phyloP scores from a whole-genome alignment of 176 grass and related monocot species.

The Bolboschoenus planiculmis region DNA sequence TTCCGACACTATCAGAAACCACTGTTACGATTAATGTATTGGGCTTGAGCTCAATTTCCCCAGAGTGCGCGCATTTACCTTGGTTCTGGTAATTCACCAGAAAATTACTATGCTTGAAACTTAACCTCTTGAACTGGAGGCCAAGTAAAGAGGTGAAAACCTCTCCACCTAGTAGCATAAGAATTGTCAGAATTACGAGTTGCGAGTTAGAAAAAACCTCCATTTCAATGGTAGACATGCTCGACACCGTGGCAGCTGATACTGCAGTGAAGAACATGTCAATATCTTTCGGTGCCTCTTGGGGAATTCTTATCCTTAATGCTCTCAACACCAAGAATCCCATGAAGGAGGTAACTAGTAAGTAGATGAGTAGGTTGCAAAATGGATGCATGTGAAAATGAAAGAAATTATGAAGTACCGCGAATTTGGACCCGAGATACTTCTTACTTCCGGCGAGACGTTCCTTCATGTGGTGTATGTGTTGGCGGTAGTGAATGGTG shows the following conservation, averaged over 20 bases:
- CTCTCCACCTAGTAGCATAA: constrained; percentile 56
- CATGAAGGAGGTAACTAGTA: constrained; percentile 10
- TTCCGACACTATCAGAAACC: neutral
- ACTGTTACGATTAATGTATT: neutral
- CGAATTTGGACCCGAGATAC: too few species aligned
- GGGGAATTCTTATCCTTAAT: neutral
- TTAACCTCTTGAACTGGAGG: constrained; percentile 26
- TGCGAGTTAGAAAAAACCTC: constrained; percentile 58
- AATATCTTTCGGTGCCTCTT: constrained; percentile 7
- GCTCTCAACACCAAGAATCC: constrained; percentile 22
- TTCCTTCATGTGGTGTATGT: neutral
- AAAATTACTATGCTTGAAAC: constrained; percentile 9
- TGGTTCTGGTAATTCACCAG: neutral
- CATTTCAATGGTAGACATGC: constrained; percentile 73
- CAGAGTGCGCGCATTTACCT: neutral
- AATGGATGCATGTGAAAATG: too few species aligned
- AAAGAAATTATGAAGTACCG: too few species aligned
- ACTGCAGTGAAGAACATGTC: constrained; percentile 59
- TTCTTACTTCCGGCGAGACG: neutral
- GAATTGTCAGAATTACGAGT: constrained; percentile 37
- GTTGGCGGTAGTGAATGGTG: constrained; percentile 10
- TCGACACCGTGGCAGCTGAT: constrained; percentile 56
- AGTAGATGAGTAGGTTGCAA: constrained; percentile 32
- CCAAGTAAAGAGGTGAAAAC: constrained; percentile 42
- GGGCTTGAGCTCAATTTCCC: neutral